Base-by-base conservation (phyloP, 495 filamentous ascomycete species). In the Penicillium odoratum region DNA sequence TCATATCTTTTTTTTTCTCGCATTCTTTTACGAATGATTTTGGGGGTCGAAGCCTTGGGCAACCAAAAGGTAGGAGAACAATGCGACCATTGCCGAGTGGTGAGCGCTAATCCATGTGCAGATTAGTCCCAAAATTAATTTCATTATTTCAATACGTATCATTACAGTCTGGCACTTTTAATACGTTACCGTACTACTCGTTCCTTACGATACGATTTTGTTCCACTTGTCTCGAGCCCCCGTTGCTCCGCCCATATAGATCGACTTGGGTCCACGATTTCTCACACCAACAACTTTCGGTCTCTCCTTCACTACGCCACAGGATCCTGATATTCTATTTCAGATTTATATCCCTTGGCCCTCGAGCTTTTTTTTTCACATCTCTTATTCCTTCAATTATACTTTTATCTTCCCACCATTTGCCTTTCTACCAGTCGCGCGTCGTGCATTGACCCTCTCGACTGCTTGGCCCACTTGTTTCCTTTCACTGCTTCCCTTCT, bases 181-280 rank as follows among this genome's bases (percentile, higher is more conserved):
- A 31, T 53, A 53, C 36, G 34, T 38, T 53, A 44, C 43, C 34
- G 42, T 44, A 53, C 51, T 40, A 29, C 29, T 53, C 51, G 51
- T 53, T 53, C 36, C 21, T 26, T 53, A 53, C 51, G 9, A 43
- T 44, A 53, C 51, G 1, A 13, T 26, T 13, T 25, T 44, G 36
- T 44, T 15, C 29, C 33, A 40, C n/a, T n/a, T n/a, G n/a, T n/a
- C 36, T 40, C 36, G 36, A 40, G 36, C 8, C 36, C 50, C 38
- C 15, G 36, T 40, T 53, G 33, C 51, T 38, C 51, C 51, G 36
- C 36, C 36, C 36, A 53, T 53, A 53, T 53, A 53, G 51, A 53
- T 53, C 51, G 28, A 53, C 51, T 53, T 53, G 51, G 34, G 36
- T 18, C 42, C 51, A 44, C 31, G 31, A 34, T 40, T 31, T 40